Evolutionary conservation across 495 filamentous ascomycete species (phyloP).

Genomic region (Stereocaulon alpinum): DNA sequence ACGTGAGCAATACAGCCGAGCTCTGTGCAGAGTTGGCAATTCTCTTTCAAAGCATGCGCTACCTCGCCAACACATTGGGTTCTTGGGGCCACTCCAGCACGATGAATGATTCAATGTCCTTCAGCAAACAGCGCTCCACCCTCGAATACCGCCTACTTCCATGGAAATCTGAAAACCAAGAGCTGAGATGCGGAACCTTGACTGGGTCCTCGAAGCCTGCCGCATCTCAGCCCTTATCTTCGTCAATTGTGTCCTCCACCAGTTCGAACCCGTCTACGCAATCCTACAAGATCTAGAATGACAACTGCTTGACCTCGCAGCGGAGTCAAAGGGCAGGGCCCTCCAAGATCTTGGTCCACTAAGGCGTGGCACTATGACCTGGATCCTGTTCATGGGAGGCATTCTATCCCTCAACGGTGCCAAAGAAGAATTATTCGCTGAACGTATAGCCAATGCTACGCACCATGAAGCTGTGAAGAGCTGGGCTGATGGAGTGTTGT

Average conservation of each 20-base stretch:
- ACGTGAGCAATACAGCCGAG: neutral
- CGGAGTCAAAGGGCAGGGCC: neutral
- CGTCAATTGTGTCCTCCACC: neutral
- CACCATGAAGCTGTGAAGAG: neutral
- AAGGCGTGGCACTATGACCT: neutral
- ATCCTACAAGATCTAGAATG: neutral
- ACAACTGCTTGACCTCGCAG: neutral
- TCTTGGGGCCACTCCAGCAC: neutral
- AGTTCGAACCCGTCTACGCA: neutral
- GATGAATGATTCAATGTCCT: neutral
- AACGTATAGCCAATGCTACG: neutral
- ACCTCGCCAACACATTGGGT: neutral
- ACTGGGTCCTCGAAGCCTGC: neutral
- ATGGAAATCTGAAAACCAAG: neutral
- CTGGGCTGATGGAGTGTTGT: neutral
- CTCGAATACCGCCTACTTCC: neutral
- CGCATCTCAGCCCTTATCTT: constrained; percentile 3
- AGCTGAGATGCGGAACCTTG: neutral
- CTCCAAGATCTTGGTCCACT: neutral
- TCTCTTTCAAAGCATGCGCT: neutral
- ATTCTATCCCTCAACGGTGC: neutral
- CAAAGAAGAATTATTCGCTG: neutral
- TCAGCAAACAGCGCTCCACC: neutral
- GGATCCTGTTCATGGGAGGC: neutral
- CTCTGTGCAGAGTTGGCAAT: neutral